Percentiles rank a stretch among this genome's conserved stretches.
These are phyloP conservation scores for Penicillium sp. DNA, from an alignment of 2,329 filamentous ascomycete species.

Conservation along the genomic window DNA sequence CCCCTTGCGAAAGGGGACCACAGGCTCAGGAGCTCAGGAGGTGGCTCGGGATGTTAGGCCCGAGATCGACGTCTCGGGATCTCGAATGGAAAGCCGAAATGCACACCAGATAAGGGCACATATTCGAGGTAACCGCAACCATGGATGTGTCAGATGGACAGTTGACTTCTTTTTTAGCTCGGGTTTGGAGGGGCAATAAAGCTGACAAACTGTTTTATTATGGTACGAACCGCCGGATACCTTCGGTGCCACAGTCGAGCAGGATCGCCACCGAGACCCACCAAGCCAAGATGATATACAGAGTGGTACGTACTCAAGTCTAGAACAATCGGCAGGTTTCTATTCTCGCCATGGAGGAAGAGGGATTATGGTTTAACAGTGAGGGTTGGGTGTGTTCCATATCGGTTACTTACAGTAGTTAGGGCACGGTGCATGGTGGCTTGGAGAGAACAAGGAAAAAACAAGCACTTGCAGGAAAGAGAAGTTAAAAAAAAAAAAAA, in stretches of 20 bases:
- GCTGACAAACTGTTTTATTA: neutral
- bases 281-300: neutral
- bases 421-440: neutral
- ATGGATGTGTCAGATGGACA: neutral
- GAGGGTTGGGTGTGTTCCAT: neutral
- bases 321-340: neutral
- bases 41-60: constrained; percentile 9
- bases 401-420: no score
- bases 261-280: constrained; percentile 7
- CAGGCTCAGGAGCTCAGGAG: constrained; percentile 7
- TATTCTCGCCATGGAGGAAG: neutral
- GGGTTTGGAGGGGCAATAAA: neutral
- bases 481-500: neutral
- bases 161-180: neutral
- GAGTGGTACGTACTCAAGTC: neutral
- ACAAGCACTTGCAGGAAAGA: neutral
- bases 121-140: neutral
- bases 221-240: constrained; percentile 4
- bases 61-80: constrained; percentile 4
- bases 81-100: neutral
- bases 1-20: neutral
- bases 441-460: neutral
- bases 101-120: constrained; percentile 10
- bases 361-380: neutral
- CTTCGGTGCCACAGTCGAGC: constrained; percentile 3